Percentiles rank a stretch among this genome's conserved stretches.
These are phyloP conservation scores for Cordyceps tenuipes DNA, from an alignment of 2,329 filamentous ascomycete genomes.

Conservation along the genomic window DNA sequence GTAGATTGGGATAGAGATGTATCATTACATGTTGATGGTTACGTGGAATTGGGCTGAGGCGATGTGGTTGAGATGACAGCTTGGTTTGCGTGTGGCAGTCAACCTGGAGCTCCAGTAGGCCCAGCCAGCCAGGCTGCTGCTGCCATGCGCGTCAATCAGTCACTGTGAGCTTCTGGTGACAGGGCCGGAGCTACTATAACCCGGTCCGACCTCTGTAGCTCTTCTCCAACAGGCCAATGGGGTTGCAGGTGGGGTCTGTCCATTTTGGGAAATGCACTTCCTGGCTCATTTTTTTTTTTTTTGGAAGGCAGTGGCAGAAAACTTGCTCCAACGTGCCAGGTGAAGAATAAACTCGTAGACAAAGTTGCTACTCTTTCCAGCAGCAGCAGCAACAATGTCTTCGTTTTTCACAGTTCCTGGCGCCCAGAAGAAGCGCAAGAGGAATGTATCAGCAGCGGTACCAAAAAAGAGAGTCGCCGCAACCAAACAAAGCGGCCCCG, in stretches of 20 bases:
- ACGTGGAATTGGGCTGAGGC: neutral
- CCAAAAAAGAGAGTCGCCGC: conserved; percentile 53
- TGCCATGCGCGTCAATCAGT: conserved; percentile 15
- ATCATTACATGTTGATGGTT: conserved; percentile 10
- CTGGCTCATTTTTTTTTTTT: conserved; percentile 33
- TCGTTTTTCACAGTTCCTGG: conserved; percentile 91
- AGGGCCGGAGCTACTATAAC: conserved; percentile 24
- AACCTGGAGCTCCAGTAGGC: neutral
- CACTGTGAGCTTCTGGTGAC: neutral
- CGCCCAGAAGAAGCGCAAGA: conserved; percentile 85
- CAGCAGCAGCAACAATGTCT: conserved; percentile 54
- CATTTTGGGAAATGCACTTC: conserved; percentile 8
- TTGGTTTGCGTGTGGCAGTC: conserved; percentile 8
- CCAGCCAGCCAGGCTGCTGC: conserved; percentile 14
- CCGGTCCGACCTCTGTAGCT: conserved; percentile 10
- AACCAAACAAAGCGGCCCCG: conserved; percentile 29
- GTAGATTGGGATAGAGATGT: neutral
- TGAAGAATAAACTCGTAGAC: neutral
- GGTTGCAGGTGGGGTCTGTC: conserved; percentile 16
- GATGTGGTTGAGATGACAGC: conserved; percentile 13
- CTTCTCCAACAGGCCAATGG: conserved; percentile 19
- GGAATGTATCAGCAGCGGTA: conserved; percentile 44
- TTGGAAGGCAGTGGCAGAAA: conserved; percentile 13
- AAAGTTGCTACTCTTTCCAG: conserved; percentile 1
- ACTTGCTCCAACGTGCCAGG: neutral